Conservation (phyloP, 768 basidiomycete genomes). For the Tulasnella sp. region DNA sequence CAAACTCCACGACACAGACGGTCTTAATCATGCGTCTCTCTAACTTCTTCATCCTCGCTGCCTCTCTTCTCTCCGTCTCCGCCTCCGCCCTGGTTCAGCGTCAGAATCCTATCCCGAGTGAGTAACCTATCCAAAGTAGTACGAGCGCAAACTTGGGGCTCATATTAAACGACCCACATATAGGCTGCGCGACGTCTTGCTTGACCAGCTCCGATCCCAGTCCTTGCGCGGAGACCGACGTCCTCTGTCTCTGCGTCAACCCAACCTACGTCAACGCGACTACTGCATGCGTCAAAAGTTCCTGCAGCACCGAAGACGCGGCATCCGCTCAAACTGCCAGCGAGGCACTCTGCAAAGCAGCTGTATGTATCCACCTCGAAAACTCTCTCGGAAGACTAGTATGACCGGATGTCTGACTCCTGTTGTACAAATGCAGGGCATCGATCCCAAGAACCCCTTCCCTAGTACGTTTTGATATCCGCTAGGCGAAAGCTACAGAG, state of each 20-base stretch:
- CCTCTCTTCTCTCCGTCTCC: constrained; percentile 28
- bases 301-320: neutral
- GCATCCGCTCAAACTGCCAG: neutral
- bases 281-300: neutral
- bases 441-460: neutral
- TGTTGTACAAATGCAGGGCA: neutral
- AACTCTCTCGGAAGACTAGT: neutral
- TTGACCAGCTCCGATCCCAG: neutral
- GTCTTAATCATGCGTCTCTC: constrained; percentile 43
- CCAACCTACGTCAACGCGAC: neutral
- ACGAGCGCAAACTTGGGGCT: neutral
- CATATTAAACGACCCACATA: neutral
- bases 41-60: constrained; percentile 26
- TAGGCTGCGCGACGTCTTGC: neutral
- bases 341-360: neutral
- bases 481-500: neutral
- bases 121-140: neutral
- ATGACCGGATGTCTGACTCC: neutral
- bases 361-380: neutral
- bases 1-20: neutral
- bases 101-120: constrained; percentile 3
- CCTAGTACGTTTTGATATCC: neutral
- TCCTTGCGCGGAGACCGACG: neutral
- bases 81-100: constrained; percentile 27
- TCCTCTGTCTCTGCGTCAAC: neutral